These are phyloP conservation scores for Fusarium armeniacum DNA, from an alignment of 2,329 filamentous ascomycete genomes.

Conservation along the genomic window DNA sequence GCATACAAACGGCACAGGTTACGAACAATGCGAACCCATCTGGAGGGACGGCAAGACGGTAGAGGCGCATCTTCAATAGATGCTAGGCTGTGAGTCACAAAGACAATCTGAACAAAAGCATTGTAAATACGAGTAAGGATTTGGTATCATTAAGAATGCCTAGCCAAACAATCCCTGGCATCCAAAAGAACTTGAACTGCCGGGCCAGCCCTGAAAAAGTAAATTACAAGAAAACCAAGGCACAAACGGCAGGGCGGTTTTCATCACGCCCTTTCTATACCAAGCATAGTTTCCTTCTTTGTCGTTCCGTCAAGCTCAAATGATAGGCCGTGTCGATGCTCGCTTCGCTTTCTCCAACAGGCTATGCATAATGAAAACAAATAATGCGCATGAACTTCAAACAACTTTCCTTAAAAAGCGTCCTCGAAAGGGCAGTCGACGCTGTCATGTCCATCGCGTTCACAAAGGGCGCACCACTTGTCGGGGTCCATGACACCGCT, in stretches of 20 bases:
- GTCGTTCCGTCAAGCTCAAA: constrained; percentile 23
- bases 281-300: constrained; percentile 37
- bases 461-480: constrained; percentile 98
- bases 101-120: constrained; percentile 30
- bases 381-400: constrained; percentile 1
- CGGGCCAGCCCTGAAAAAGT: constrained; percentile 35
- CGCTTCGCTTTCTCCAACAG: constrained; percentile 32
- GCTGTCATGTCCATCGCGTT: constrained; percentile 95
- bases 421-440: constrained; percentile 96
- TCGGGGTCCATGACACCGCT: constrained; percentile 82
- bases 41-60: constrained; percentile 7
- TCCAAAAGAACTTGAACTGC: constrained; percentile 35
- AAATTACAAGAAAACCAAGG: constrained; percentile 31
- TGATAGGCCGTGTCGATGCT: constrained; percentile 37
- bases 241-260: constrained; percentile 42
- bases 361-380: constrained; percentile 26
- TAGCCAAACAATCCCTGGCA: constrained; percentile 49
- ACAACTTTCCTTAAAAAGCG: constrained; percentile 67
- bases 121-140: constrained; percentile 47
- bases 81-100: constrained; percentile 31
- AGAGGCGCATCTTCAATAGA: neutral
- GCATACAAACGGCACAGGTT: constrained; percentile 31
- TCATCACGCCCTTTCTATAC: constrained; percentile 49
- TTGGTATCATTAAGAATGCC: constrained; percentile 56
- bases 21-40: neutral